Conservation (phyloP, 2,329 filamentous ascomycete species). For the Colletotrichum salicis region DNA sequence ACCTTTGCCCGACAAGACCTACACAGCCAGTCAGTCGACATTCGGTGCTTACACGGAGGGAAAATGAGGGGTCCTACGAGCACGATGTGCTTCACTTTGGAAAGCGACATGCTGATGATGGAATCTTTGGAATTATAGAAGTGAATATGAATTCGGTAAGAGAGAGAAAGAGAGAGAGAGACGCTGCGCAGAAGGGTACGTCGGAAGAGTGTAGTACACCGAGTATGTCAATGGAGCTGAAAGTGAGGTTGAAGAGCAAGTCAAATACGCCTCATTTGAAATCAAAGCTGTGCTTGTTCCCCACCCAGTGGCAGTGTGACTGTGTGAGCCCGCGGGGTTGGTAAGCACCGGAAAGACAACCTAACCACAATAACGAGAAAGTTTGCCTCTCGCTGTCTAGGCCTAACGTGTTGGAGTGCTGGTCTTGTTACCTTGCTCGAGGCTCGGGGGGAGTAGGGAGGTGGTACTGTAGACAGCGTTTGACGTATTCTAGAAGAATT, state of each 20-base stretch:
- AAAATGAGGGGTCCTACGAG: conserved; percentile 63
- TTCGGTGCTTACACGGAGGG: not conserved
- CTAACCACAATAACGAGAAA: not conserved
- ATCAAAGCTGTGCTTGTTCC: conserved; percentile 18
- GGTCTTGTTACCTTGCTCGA: too few species aligned
- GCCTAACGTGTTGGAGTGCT: too few species aligned
- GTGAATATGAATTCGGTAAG: not conserved
- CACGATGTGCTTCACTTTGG: conserved; percentile 80
- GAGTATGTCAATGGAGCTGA: not conserved
- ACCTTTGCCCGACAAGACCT: conserved; percentile 94
- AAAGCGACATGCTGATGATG: conserved; percentile 66
- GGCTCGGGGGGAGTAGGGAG: too few species aligned
- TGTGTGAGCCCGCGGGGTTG: conserved; percentile 9
- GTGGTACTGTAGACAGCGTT: too few species aligned
- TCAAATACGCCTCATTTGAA: conserved; percentile 24
- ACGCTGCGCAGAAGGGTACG: not conserved
- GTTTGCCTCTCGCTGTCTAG: not conserved
- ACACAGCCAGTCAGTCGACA: conserved; percentile 1
- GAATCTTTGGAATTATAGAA: not conserved
- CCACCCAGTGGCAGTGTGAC: conserved; percentile 9
- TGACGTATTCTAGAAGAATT: conserved; percentile 22
- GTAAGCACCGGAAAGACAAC: conserved; percentile 21
- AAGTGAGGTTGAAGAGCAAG: conserved; percentile 9
- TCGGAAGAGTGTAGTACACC: not conserved
- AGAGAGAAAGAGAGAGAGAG: not conserved